Conservation (phyloP, 257 asterid genomes). For the Jasminum sambac region DNA sequence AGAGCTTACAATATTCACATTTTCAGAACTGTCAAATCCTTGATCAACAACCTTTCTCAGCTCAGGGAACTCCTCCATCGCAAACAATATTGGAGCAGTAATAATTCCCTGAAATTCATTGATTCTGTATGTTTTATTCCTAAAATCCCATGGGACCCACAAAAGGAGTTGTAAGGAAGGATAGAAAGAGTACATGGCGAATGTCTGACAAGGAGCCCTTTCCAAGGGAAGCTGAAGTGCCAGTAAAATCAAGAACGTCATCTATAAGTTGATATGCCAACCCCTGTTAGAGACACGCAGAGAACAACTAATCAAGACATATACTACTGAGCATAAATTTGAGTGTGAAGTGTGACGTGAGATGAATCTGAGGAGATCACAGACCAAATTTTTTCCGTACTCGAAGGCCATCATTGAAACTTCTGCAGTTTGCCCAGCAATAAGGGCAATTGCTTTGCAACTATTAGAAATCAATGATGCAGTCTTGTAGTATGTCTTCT, state of each 20-base stretch:
- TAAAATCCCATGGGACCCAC: no score
- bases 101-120: conserved; percentile 60
- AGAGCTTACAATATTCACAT: conserved; percentile 75
- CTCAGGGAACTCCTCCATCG: conserved; percentile 90
- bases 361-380: conserved; percentile 21
- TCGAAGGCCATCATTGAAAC: conserved; percentile 87
- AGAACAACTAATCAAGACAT: background rate
- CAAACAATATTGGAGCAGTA: conserved; percentile 92
- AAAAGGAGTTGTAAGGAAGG: no score
- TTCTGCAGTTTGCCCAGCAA: conserved; percentile 91
- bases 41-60: conserved; percentile 58
- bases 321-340: conserved; percentile 1
- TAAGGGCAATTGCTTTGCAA: conserved; percentile 87
- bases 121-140: conserved; percentile 13
- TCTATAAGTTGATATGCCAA: conserved; percentile 92
- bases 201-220: conserved; percentile 97
- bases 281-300: conserved; percentile 58
- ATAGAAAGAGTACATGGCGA: conserved; percentile 64
- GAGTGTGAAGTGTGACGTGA: background rate
- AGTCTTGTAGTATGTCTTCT: conserved; percentile 93
- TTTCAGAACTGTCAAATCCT: conserved; percentile 74
- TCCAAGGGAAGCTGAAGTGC: conserved; percentile 87
- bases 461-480: conserved; percentile 96
- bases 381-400: conserved; percentile 90
- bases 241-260: conserved; percentile 92